Evolutionary conservation across 176 grass and related monocot genomes (phyloP).

Genomic region (Tuctoria greenei): DNA sequence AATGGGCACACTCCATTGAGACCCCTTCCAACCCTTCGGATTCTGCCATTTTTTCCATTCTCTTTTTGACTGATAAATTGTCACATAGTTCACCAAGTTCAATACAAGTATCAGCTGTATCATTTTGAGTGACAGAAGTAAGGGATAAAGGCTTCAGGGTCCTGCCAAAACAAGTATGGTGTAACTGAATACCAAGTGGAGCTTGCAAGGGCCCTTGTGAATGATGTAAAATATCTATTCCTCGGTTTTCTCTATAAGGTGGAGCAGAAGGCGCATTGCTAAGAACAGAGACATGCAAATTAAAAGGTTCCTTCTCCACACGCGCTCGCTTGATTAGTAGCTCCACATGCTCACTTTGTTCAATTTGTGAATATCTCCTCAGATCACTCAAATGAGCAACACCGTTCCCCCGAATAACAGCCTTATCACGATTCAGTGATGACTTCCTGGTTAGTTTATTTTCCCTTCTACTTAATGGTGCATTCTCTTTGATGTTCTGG

Average conservation of each 20-base stretch:
- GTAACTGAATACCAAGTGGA: slow-evolving; percentile 80
- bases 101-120: slow-evolving; percentile 46
- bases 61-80: slow-evolving; percentile 53
- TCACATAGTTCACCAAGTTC: slow-evolving; percentile 62
- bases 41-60: slow-evolving; percentile 72
- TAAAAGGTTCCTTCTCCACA: slow-evolving; percentile 31
- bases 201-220: slow-evolving; percentile 43
- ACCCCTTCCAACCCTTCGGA: slow-evolving; percentile 70
- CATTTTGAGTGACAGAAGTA: slow-evolving; percentile 38
- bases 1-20: slow-evolving; percentile 65
- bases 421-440: slow-evolving; percentile 26
- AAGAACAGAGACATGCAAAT: slow-evolving; percentile 31
- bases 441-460: slow-evolving; percentile 16
- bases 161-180: slow-evolving; percentile 49
- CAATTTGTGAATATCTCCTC: slow-evolving; percentile 45
- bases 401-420: slow-evolving; percentile 39
- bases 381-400: slow-evolving; percentile 42
- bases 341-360: slow-evolving; percentile 41
- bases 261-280: slow-evolving; percentile 42
- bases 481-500: slow-evolving; percentile 37
- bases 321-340: slow-evolving; percentile 33
- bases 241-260: slow-evolving; percentile 23
- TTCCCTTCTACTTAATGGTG: slow-evolving; percentile 33
- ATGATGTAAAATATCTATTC: slow-evolving; percentile 37
- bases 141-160: slow-evolving; percentile 43